Conservation (phyloP, 352 stramenopile species). For the Globisporangium splendens region DNA sequence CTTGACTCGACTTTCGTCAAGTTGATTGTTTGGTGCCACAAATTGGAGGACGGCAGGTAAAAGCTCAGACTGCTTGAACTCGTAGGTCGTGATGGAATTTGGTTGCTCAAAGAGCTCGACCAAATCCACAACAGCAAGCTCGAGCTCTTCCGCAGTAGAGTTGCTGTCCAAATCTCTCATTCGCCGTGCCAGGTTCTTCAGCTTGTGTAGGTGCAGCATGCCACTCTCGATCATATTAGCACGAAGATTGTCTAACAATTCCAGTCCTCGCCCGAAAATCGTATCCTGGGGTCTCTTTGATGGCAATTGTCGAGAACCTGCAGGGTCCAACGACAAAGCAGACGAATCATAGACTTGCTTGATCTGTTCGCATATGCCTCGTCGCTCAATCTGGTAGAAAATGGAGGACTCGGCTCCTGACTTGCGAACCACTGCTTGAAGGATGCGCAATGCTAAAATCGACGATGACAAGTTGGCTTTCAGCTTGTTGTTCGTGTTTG, state of each 20-base stretch:
- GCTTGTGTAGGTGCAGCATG: conserved; percentile 71
- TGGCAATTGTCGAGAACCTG: conserved; percentile 13
- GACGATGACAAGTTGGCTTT: conserved; percentile 49
- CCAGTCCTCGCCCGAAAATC: conserved; percentile 51
- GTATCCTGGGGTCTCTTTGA: conserved; percentile 21
- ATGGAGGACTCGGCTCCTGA: conserved; percentile 51
- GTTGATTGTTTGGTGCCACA: conserved; percentile 28
- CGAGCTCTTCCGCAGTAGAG: conserved; percentile 26
- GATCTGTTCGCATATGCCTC: conserved; percentile 75
- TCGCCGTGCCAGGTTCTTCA: conserved; percentile 66
- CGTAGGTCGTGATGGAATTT: conserved; percentile 77
- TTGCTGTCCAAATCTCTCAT: conserved; percentile 36
- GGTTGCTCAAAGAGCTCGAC: conserved; percentile 74
- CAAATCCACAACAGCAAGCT: conserved; percentile 64
- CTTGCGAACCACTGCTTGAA: conserved; percentile 69
- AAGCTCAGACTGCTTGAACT: conserved; percentile 81
- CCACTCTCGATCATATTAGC: conserved; percentile 72
- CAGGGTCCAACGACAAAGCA: conserved; percentile 23
- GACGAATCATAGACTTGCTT: conserved; percentile 49
- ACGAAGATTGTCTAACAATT: conserved; percentile 51
- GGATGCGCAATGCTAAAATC: conserved; percentile 70
- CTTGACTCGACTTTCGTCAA: conserved; percentile 30
- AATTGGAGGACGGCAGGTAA: conserved; percentile 61
- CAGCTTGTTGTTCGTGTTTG: conserved; percentile 10
- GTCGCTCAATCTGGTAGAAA: conserved; percentile 79